Evolutionary conservation across 495 filamentous ascomycete genomes (phyloP).

Genomic region (Mytilinidion resinicola): DNA sequence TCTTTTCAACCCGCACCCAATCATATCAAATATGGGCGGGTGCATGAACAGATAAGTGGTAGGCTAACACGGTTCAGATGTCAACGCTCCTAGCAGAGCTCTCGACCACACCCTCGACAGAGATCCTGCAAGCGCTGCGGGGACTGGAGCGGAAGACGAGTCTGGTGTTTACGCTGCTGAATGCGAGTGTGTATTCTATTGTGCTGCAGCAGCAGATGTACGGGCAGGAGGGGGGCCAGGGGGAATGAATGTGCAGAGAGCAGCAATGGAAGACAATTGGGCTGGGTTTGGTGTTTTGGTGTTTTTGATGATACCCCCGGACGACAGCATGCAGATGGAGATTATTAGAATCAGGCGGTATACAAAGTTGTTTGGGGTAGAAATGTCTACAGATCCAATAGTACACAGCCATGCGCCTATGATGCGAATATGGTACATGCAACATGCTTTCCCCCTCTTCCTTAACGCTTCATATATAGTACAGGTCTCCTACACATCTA

Average conservation of each 20-base stretch:
- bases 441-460: background rate
- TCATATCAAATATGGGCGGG: too few relatives aligned
- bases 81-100: conserved; percentile 55
- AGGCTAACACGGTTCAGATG: too few relatives aligned
- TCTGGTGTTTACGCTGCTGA: conserved; percentile 87
- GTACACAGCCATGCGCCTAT: conserved; percentile 4
- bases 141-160: conserved; percentile 89
- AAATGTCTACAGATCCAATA: background rate
- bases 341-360: too few relatives aligned
- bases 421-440: conserved; percentile 11
- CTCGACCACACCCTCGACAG: conserved; percentile 56
- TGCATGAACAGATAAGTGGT: too few relatives aligned
- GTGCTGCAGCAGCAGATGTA: conserved; percentile 92
- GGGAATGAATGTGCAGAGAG: background rate
- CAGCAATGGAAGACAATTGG: background rate
- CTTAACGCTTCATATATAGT: background rate
- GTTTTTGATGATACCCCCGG: too few relatives aligned
- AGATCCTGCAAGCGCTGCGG: conserved; percentile 76
- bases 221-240: conserved; percentile 49
- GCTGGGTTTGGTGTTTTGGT: too few relatives aligned
- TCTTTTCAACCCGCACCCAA: too few relatives aligned
- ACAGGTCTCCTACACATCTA: conserved; percentile 8
- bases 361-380: background rate
- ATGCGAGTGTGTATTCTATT: conserved; percentile 97
- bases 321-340: too few relatives aligned